Evolutionary conservation across 345 rosid species (phyloP).

Genomic region (Camelina neglecta): DNA sequence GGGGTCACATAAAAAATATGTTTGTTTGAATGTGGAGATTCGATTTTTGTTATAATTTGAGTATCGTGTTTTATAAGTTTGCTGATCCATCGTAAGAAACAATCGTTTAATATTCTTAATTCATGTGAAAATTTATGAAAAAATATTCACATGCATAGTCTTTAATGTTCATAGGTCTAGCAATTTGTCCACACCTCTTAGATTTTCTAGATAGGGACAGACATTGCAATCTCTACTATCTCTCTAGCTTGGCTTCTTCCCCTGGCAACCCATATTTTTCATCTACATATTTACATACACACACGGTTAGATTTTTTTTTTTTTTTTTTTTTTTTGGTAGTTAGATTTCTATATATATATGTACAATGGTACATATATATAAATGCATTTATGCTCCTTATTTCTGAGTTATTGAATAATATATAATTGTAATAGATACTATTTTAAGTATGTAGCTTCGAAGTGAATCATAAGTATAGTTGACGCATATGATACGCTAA

Average conservation of each 20-base stretch:
- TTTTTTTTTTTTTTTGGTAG: background rate
- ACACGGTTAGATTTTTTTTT: background rate
- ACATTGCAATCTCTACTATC: slow-evolving; percentile 43
- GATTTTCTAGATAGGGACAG: slow-evolving; percentile 51
- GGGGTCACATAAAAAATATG: background rate
- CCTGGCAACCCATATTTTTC: slow-evolving; percentile 44
- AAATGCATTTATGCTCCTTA: background rate
- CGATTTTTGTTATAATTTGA: background rate
- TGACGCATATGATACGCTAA: slow-evolving; percentile 4
- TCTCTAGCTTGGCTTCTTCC: slow-evolving; percentile 47
- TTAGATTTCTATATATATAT: background rate
- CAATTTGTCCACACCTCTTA: slow-evolving; percentile 45
- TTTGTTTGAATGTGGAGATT: background rate
- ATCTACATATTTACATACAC: background rate
- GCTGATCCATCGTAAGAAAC: background rate
- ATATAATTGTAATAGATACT: background rate
- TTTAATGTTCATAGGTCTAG: slow-evolving; percentile 34
- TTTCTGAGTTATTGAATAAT: background rate
- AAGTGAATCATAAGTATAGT: background rate
- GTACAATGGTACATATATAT: background rate
- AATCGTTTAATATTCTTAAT: background rate
- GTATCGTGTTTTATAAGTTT: background rate
- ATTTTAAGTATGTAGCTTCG: background rate
- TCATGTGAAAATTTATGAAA: slow-evolving; percentile 16
- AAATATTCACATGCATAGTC: slow-evolving; percentile 38